phyloP scores from a whole-genome alignment of 1,284 basidiomycete species.

The Puccinia hordei region DNA sequence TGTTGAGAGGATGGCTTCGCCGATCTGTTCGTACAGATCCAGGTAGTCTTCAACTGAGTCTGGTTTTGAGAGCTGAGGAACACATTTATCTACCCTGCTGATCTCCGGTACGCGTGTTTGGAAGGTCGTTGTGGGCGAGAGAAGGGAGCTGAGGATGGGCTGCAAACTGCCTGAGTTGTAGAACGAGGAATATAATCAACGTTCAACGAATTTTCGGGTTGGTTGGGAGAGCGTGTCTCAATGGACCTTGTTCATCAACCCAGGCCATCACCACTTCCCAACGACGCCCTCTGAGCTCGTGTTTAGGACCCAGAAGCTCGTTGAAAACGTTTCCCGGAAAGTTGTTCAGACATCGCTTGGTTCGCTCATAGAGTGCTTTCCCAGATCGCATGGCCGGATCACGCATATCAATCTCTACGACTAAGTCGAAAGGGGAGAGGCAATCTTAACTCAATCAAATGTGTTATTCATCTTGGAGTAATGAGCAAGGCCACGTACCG shows the following conservation, averaged over 20 bases:
- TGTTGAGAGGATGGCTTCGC: constrained; percentile 11
- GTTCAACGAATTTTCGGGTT: neutral
- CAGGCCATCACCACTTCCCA: constrained; percentile 37
- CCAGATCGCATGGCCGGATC: constrained; percentile 29
- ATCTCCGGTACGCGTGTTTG: constrained; percentile 18
- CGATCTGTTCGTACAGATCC: constrained; percentile 25
- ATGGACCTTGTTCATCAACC: constrained; percentile 40
- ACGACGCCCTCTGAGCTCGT: neutral
- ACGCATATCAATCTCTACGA: constrained; percentile 45
- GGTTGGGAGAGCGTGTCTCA: neutral
- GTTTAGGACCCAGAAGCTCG: neutral
- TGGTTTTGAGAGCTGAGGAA: neutral
- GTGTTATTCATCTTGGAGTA: neutral
- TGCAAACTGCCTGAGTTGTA: constrained; percentile 28
- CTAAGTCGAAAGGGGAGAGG: neutral
- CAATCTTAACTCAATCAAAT: neutral
- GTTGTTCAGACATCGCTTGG: neutral
- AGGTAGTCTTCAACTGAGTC: neutral
- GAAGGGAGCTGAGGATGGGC: constrained; percentile 12
- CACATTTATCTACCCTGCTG: neutral
- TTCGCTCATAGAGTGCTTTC: constrained; percentile 25
- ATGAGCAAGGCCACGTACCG: neutral
- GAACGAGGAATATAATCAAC: neutral
- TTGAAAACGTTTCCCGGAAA: constrained; percentile 27
- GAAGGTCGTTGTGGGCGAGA: neutral